Percentiles rank a stretch among this genome's conserved stretches.
These are phyloP conservation scores for Talaromyces sp. DNA, from an alignment of 2,329 filamentous ascomycete genomes.

Conservation along the genomic window DNA sequence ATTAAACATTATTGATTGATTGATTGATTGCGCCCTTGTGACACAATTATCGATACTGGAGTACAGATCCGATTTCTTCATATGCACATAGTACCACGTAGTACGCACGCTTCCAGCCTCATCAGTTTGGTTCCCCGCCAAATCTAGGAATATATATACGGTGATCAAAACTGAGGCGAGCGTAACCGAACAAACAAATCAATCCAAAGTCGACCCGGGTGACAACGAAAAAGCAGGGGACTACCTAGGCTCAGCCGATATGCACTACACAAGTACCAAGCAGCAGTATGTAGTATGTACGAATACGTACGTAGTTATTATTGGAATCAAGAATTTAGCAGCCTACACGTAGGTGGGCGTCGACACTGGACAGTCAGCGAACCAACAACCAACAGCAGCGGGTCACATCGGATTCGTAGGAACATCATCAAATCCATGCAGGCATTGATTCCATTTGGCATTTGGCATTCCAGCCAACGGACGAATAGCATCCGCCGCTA, in stretches of 20 bases:
- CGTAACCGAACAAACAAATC: background rate
- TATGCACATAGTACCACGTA: background rate
- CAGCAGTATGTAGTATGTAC: background rate
- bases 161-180: background rate
- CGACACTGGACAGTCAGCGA: background rate
- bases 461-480: background rate
- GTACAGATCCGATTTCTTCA: background rate
- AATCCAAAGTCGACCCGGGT: background rate
- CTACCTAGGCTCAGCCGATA: background rate
- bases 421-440: background rate
- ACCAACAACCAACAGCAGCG: slow-evolving; percentile 1
- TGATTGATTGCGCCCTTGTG: background rate
- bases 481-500: background rate
- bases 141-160: background rate
- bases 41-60: background rate
- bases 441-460: background rate
- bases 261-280: no score
- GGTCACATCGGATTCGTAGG: background rate
- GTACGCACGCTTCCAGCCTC: background rate
- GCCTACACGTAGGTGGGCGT: background rate
- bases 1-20: background rate
- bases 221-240: background rate
- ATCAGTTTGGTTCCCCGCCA: background rate
- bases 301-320: background rate
- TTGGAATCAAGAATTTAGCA: background rate